A percentile compares a stretch with the other conserved stretches of the same genome.
Conservation (phyloP, 768 basidiomycete species). For the Boletus subparvulus region DNA sequence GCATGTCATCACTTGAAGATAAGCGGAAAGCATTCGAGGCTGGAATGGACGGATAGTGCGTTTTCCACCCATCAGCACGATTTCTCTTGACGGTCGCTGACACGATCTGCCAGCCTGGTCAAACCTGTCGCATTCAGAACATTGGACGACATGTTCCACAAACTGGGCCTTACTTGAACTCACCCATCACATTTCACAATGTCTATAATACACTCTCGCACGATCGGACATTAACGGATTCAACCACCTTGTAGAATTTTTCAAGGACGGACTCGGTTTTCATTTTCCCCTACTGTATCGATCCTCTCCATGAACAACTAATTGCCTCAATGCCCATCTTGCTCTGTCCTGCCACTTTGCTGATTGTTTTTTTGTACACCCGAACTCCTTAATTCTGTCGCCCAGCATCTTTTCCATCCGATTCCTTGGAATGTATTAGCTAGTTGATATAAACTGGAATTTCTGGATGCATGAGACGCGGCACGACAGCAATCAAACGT, state of each 20-base stretch:
- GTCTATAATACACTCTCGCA: conserved; percentile 7
- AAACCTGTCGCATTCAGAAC: conserved; percentile 96
- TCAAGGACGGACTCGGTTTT: neutral
- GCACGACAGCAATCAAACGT: neutral
- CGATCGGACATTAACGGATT: conserved; percentile 12
- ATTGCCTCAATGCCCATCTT: conserved; percentile 3
- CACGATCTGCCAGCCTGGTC: conserved; percentile 58
- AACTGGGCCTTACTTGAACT: conserved; percentile 53
- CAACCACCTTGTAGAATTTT: conserved; percentile 5
- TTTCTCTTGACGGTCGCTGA: neutral
- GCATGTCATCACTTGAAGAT: conserved; percentile 91
- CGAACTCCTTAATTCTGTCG: conserved; percentile 1
- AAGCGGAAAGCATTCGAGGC: conserved; percentile 88
- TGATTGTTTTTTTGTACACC: neutral
- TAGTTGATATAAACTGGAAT: neutral
- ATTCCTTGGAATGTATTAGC: conserved; percentile 13
- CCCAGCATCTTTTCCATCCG: neutral
- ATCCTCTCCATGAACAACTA: conserved; percentile 1
- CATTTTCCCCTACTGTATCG: conserved; percentile 2
- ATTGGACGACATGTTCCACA: conserved; percentile 79
- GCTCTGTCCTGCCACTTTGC: conserved; percentile 4
- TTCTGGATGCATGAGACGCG: neutral
- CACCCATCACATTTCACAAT: conserved; percentile 11
- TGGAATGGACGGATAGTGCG: conserved; percentile 94
- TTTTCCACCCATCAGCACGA: conserved; percentile 19